Conservation (phyloP, 2,329 filamentous ascomycete species). For the Alternaria tenuissima region DNA sequence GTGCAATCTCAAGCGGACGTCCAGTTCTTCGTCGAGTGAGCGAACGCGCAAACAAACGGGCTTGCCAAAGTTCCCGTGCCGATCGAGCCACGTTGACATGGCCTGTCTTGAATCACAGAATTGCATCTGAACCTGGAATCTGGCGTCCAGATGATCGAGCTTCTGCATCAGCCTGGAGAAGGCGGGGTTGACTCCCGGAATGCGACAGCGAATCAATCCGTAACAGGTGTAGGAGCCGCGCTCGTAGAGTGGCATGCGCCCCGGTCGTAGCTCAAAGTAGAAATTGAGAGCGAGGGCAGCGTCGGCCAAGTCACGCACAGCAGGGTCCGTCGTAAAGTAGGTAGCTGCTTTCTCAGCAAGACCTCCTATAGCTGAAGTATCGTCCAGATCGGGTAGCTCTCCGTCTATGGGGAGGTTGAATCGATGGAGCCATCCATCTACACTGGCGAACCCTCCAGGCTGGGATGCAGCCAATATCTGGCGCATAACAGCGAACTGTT, state of each 20-base stretch:
- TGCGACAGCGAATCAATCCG: background rate
- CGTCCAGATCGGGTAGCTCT: background rate
- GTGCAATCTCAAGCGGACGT: background rate
- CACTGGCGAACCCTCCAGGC: background rate
- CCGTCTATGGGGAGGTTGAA: background rate
- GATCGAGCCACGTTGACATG: background rate
- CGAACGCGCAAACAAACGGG: background rate
- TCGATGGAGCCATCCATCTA: background rate
- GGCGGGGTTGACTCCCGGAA: background rate
- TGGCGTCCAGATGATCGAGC: background rate
- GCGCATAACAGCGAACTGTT: background rate
- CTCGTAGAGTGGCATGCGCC: conserved; percentile 3
- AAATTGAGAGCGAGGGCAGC: conserved; percentile 1
- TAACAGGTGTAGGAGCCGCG: background rate
- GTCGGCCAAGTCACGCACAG: conserved; percentile 1
- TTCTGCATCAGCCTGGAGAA: conserved; percentile 1
- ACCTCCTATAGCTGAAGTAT: background rate
- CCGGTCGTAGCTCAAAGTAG: background rate
- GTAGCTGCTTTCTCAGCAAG: background rate
- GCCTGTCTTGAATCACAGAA: background rate
- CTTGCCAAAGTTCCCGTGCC: background rate
- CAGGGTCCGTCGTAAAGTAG: background rate
- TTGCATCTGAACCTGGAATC: background rate
- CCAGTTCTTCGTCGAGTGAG: background rate
- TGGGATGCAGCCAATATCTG: background rate